Base-by-base conservation (phyloP, 2,329 filamentous ascomycete species). In the Penicillium sp. region DNA sequence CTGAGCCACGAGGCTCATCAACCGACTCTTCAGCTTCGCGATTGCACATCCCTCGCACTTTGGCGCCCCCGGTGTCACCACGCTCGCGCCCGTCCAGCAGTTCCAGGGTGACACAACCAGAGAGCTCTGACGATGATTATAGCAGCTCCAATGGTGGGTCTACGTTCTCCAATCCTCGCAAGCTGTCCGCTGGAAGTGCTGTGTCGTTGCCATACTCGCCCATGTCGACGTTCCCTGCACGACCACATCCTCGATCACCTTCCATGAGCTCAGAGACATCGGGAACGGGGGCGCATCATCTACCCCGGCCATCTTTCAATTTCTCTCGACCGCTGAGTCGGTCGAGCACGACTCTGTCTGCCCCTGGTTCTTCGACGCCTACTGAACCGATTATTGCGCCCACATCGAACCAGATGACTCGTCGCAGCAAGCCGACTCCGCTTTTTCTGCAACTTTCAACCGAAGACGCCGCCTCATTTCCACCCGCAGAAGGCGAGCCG, bases 301-400 rank as follows among this genome's bases (percentile, higher is more conserved):
- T 91, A 34, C 84, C 87, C 11, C 83, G 87, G 14, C 89, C 91
- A 0, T 85, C 89, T 0, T 93, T 95, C 75, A 97, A 99, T 74
- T 97, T 97, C 71, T 97, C 94, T 0, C 84, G 94, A 40, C 94
- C 94, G 0, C 76, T 96, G 57, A 97, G 93, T 71, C 67, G 83
- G 11, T 75, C 73, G 2, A 74, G 71, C 57, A 76, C 73, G 9
- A 74, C 61, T 48, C 59, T 74, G 7, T 74, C 73, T 2, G 67
- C 70, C 3, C 65, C 70, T 2, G 64, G 67, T n/a, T 60, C 66
- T 3, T 59, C 62, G 5, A 61, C 61, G 3, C 52, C 59, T 4
- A 57, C 64, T 1, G 78, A 52, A 66, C 67, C 60, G 65, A 71
- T 40, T 73, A 82, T 54, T 4, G 38, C 46, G 9, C 53, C 57